phyloP scores from a whole-genome alignment of 345 rosid species.

The Moricandia arvensis region DNA sequence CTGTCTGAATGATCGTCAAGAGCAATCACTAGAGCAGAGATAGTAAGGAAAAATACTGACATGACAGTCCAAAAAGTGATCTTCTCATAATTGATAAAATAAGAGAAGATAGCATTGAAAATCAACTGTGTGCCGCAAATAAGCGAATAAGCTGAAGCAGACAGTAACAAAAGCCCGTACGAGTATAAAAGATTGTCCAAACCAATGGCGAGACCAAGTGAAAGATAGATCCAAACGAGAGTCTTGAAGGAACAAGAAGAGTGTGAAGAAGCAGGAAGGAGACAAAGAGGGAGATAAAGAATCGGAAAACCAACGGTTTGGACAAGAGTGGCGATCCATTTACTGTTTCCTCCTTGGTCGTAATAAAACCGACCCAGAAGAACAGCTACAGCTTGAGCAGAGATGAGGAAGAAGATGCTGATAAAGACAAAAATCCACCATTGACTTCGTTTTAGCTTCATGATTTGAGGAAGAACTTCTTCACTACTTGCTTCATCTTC shows the following conservation, averaged over 20 bases:
- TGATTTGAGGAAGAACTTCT: conserved; percentile 12
- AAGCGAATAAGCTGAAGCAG: conserved; percentile 77
- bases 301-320: conserved; percentile 59
- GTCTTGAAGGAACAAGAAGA: conserved; percentile 12
- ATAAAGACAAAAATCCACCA: conserved; percentile 60
- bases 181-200: conserved; percentile 71
- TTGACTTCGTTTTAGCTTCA: conserved; percentile 45
- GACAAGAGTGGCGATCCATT: conserved; percentile 37
- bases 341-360: conserved; percentile 35
- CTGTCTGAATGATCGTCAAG: conserved; percentile 57
- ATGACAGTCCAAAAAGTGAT: conserved; percentile 54
- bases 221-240: conserved; percentile 46
- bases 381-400: conserved; percentile 67
- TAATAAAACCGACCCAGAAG: conserved; percentile 31
- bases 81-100: conserved; percentile 72
- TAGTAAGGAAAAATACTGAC: conserved; percentile 62
- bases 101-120: conserved; percentile 75
- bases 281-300: conserved; percentile 52
- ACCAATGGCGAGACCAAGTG: conserved; percentile 59
- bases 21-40: conserved; percentile 70
- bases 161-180: conserved; percentile 67
- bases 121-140: conserved; percentile 74
- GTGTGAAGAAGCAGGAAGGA: conserved; percentile 50
- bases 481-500: background rate
- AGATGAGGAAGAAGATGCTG: conserved; percentile 45